These are phyloP conservation scores for Yarrowia deformans DNA, from an alignment of 805 yeast species.

Conservation along the genomic window DNA sequence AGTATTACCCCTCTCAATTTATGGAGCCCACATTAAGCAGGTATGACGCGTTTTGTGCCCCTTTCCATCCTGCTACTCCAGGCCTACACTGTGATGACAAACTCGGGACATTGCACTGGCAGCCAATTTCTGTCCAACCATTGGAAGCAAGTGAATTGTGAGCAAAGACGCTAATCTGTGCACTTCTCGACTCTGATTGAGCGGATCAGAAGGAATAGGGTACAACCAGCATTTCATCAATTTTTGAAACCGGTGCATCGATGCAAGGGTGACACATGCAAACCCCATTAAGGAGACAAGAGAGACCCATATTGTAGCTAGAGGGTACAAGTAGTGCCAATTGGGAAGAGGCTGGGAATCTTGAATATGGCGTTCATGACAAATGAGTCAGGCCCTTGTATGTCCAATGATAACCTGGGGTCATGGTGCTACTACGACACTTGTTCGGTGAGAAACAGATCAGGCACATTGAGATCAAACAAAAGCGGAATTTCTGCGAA, in stretches of 20 bases:
- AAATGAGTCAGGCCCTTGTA: no score
- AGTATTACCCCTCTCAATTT: neutral
- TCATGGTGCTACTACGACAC: no score
- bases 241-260: no score
- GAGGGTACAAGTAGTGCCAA: no score
- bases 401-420: no score
- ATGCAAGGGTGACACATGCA: neutral
- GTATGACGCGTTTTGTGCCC: neutral
- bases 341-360: no score
- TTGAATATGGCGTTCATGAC: no score
- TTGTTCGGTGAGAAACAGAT: no score
- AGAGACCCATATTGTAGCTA: no score
- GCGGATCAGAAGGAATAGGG: neutral
- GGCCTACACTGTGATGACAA: neutral
- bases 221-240: no score
- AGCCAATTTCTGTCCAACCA: neutral
- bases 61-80: neutral
- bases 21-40: neutral
- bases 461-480: no score
- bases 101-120: neutral
- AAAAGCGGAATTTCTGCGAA: no score
- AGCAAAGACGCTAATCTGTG: neutral
- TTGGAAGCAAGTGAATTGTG: constrained; percentile 10
- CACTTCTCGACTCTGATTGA: neutral
- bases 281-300: neutral